Base-by-base conservation (phyloP, 2,329 filamentous ascomycete genomes). In the Aureobasidium sp. region DNA sequence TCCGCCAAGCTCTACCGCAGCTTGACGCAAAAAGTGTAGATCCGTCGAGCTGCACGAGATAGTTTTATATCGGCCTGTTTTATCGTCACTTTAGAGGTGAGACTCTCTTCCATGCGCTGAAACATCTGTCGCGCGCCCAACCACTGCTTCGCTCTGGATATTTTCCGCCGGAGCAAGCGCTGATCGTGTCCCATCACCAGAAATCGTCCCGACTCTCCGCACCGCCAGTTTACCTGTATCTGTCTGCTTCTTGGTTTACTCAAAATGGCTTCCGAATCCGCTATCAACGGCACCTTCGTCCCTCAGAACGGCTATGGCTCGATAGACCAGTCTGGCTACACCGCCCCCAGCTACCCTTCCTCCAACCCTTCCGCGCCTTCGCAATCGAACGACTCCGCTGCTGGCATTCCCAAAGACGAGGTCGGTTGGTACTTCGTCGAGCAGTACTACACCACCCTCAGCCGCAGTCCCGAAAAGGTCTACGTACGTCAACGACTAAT, bases 351-450 rank as follows among this genome's bases (percentile, higher is more conserved):
- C 36, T 58, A 41, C 56, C 42, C 36, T 29, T 64, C 68, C 36
- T 62, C 65, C 56, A 61, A 68, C 20, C 65, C 69, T n/a, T 65
- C 68, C 36, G 62, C 66, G 34, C 63, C 67, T 9, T 64, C 67
- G 52, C 69, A 66, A 20, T 62, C 48, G 22, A 53, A 45, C 67
- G 61, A 61, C 66, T 47, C 65, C 63, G 48, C 65, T 37, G 58
- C 62, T 60, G 78, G 81, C 47, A 82, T 85, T 65, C 80, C 79
- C 70, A 97, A 96, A 81, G 91, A 96, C 75, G 91, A 97, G 80
- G 91, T 99, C 68, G 94, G 91, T 77, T 99, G 94, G 94, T 97
- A 93, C 80, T 99, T 99, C 70, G 94, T 99, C 63, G 92, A 97
- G 84, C 91, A 96, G 78, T 99, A 97, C 82, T 99, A 99, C 80